Base-by-base conservation (phyloP, 1,284 basidiomycete genomes). In the Coniferiporia sulphurascens region DNA sequence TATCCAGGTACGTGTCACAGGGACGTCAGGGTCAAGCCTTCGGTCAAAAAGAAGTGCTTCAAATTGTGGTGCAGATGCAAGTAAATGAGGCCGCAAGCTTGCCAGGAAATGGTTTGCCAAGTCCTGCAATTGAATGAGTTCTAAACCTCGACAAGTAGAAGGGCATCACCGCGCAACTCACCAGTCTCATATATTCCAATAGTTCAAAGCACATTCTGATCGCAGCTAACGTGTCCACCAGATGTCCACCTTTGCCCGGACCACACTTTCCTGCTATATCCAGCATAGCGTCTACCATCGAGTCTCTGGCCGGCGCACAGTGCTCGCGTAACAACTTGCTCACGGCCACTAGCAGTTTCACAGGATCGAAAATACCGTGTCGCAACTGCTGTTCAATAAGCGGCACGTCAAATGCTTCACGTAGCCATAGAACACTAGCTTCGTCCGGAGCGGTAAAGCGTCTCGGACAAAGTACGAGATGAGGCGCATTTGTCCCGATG, bases 21-120 rank as follows among this genome's bases (percentile, higher is more conserved):
- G 75, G 55, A 89, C 75, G 62, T 77, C 73, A 54, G 71, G 70
- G 63, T 79, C 80, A 67, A 75, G 73, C 68, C 75, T 76, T 64
- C 82, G 81, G 69, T 84, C 82, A 74, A 95, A 93, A 59, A 86
- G 86, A 65, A 84, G 83, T 64, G 87, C 80, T 73, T 96, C 93
- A 68, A 92, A 93, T 50, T 87, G 83, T 44, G 86, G 85, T 0
- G 93, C 89, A 38, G 87, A 87, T 62, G 87, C 84, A 65, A 93
- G 82, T 61, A 97, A 82, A 74, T 87, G 92, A 15, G 92, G 91
- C 58, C 93, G 87, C 15, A 95, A 80, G 34, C 90, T 87, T 70
- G 94, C 89, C 19, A 96, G 82, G 74, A 96, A 94, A 73, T 96
- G 94, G 71, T 97, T 97, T 44, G 94, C 93, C 65, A 96, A 93